Conservation (phyloP, 169 alveolate genomes). For the Plasmodium berghei region DNA sequence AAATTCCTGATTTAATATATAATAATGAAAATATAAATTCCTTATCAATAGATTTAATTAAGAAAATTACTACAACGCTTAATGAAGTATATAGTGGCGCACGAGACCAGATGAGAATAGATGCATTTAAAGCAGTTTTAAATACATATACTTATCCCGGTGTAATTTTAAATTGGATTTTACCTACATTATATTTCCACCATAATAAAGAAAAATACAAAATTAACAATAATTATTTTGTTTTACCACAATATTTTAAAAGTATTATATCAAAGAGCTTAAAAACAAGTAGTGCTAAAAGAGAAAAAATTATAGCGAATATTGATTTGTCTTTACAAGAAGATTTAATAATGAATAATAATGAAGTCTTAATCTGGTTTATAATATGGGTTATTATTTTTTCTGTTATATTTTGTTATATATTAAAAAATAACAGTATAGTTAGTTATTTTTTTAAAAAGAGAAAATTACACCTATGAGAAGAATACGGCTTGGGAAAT, state of each 20-base stretch:
- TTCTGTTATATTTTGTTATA: conserved; percentile 33
- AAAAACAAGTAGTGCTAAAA: conserved; percentile 63
- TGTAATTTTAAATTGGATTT: conserved; percentile 53
- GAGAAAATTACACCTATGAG: conserved; percentile 18
- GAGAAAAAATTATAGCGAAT: conserved; percentile 73
- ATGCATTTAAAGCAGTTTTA: conserved; percentile 49
- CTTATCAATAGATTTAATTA: conserved; percentile 20
- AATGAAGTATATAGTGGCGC: conserved; percentile 44
- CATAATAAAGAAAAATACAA: conserved; percentile 64
- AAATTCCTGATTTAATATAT: conserved; percentile 45
- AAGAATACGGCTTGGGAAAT: background rate
- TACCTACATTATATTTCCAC: conserved; percentile 63
- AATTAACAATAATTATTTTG: conserved; percentile 39
- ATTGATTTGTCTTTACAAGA: conserved; percentile 71
- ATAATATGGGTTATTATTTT: conserved; percentile 56
- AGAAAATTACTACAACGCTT: conserved; percentile 21
- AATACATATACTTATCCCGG: conserved; percentile 65
- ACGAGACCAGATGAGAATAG: conserved; percentile 20
- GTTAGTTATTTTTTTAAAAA: conserved; percentile 15
- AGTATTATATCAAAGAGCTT: conserved; percentile 53
- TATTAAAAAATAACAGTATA: conserved; percentile 36
- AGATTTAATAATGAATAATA: conserved; percentile 69
- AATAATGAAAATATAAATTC: conserved; percentile 50
- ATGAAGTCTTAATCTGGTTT: conserved; percentile 61
- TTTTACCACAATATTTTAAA: conserved; percentile 70